Conservation (phyloP, 768 basidiomycete genomes). For the Macrocybe gigantea region DNA sequence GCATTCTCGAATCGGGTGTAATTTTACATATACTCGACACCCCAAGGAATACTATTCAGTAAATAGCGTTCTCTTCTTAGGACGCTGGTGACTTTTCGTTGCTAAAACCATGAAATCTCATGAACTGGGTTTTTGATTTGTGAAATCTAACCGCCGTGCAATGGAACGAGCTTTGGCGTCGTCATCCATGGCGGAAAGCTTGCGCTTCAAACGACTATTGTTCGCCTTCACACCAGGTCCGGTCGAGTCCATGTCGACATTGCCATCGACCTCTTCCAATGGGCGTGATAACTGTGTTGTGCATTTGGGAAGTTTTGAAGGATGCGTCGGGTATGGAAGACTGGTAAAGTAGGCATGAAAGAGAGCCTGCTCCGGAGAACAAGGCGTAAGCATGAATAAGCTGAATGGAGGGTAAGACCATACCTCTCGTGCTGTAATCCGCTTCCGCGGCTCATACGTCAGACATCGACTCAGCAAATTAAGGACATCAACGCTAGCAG, state of each 20-base stretch:
- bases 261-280: constrained; percentile 75
- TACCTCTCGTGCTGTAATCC: constrained; percentile 78
- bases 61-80: no score
- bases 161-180: constrained; percentile 48
- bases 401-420: constrained; percentile 15
- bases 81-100: background rate
- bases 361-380: constrained; percentile 53
- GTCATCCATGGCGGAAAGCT: constrained; percentile 54
- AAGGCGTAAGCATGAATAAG: constrained; percentile 1
- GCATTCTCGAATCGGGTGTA: background rate
- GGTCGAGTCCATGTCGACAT: constrained; percentile 45
- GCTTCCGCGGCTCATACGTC: constrained; percentile 77
- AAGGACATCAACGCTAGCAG: constrained; percentile 79
- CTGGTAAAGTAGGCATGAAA: constrained; percentile 84
- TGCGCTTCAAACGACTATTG: constrained; percentile 64
- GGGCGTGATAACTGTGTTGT: constrained; percentile 42
- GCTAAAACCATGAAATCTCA: constrained; percentile 2
- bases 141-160: constrained; percentile 70
- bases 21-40: background rate
- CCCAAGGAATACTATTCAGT: background rate
- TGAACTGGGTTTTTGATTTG: constrained; percentile 37
- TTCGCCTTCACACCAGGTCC: constrained; percentile 50
- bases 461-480: constrained; percentile 79
- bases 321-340: constrained; percentile 82
- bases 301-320: constrained; percentile 83